Conservation (phyloP, 1,139 yeast species). For the Blastobotrys indianensis region DNA sequence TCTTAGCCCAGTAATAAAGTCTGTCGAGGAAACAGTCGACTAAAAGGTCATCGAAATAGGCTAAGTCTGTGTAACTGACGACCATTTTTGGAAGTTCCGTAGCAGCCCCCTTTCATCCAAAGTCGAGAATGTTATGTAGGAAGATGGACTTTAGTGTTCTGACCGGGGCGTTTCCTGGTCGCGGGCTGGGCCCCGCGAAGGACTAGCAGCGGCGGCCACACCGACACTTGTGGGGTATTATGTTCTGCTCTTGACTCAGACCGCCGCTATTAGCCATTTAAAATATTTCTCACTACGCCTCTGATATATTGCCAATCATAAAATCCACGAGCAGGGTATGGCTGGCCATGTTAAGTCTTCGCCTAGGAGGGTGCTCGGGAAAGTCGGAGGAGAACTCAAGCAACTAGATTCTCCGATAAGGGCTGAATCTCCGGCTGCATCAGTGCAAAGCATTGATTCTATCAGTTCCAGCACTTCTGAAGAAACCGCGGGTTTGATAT, state of each 20-base stretch:
- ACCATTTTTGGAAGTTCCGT: conserved; percentile 3
- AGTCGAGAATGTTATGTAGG: too few relatives aligned
- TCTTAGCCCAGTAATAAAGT: conserved; percentile 34
- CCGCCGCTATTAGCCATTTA: neutral
- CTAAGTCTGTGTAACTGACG: conserved; percentile 38
- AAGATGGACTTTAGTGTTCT: too few relatives aligned
- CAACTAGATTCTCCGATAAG: conserved; percentile 1
- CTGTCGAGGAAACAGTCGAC: conserved; percentile 36
- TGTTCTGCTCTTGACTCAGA: too few relatives aligned
- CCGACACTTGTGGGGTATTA: too few relatives aligned
- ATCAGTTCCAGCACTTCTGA: conserved; percentile 9
- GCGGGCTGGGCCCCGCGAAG: too few relatives aligned
- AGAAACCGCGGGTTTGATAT: conserved; percentile 29
- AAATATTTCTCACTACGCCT: too few relatives aligned
- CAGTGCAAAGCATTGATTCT: conserved; percentile 3
- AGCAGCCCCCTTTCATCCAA: too few relatives aligned
- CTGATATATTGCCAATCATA: too few relatives aligned
- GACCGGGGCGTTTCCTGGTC: too few relatives aligned
- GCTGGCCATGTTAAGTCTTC: neutral
- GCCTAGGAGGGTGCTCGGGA: too few relatives aligned
- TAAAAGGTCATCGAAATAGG: conserved; percentile 45
- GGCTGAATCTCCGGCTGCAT: conserved; percentile 4
- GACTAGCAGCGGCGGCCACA: too few relatives aligned
- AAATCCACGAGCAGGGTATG: neutral
- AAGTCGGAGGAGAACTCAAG: too few relatives aligned